Evolutionary conservation across 306 rosid genomes (phyloP).

Genomic region (Hippophae tibetana): DNA sequence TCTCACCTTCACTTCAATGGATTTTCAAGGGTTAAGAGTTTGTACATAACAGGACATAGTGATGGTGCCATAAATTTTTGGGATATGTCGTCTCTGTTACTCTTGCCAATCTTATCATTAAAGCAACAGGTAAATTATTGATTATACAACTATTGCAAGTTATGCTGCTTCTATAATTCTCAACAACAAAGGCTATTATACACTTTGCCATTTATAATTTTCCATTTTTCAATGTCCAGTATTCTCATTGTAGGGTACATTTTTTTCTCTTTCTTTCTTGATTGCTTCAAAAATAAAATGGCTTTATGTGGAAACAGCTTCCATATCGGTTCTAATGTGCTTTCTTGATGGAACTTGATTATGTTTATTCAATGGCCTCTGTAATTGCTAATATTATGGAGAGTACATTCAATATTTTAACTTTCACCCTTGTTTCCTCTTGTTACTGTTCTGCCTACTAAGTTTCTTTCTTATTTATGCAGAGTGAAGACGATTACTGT

Average conservation of each 20-base stretch:
- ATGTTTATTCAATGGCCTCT: too few relatives aligned
- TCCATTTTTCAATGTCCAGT: too few relatives aligned
- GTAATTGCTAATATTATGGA: too few relatives aligned
- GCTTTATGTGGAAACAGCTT: too few relatives aligned
- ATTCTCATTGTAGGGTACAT: too few relatives aligned
- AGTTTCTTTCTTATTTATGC: slow-evolving; percentile 17
- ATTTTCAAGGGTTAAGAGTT: slow-evolving; percentile 52
- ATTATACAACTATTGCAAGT: background rate
- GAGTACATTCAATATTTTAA: too few relatives aligned
- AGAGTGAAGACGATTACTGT: slow-evolving; percentile 75
- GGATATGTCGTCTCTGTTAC: slow-evolving; percentile 69
- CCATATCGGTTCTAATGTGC: too few relatives aligned
- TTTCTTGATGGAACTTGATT: too few relatives aligned
- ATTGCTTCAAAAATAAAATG: too few relatives aligned
- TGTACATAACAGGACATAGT: slow-evolving; percentile 80
- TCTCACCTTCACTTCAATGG: slow-evolving; percentile 43
- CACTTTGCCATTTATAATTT: too few relatives aligned
- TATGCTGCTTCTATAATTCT: background rate
- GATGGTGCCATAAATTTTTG: slow-evolving; percentile 71
- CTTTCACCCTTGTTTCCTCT: background rate
- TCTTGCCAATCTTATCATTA: slow-evolving; percentile 52
- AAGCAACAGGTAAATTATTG: slow-evolving; percentile 63
- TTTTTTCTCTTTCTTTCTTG: background rate
- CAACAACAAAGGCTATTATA: background rate
- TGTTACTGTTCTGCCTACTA: background rate